Conservation (phyloP, 495 filamentous ascomycete species). For the Penicillium roqueforti region DNA sequence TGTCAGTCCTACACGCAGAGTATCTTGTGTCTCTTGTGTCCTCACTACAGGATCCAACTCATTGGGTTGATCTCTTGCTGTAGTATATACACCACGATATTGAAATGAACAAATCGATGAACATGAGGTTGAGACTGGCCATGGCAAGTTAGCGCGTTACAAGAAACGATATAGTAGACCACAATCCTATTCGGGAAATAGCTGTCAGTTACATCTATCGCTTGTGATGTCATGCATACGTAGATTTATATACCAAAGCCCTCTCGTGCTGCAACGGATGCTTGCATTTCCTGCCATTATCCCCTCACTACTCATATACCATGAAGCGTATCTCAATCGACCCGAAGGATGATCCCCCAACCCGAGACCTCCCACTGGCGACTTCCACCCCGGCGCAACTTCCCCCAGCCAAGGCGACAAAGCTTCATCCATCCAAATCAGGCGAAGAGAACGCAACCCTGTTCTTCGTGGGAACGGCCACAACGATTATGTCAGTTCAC, state of each 20-base stretch:
- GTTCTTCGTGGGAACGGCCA: conserved; percentile 63
- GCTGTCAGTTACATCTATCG: too few species aligned
- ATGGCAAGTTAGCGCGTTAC: too few species aligned
- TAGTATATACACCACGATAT: neutral
- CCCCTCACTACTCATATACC: neutral
- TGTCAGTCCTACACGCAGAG: neutral
- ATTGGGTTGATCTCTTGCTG: neutral
- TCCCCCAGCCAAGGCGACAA: conserved; percentile 37
- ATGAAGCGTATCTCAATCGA: conserved; percentile 14
- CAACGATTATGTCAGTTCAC: conserved; percentile 51
- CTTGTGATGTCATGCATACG: conserved; percentile 7
- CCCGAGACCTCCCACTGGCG: conserved; percentile 17
- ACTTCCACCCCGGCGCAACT: conserved; percentile 16
- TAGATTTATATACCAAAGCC: neutral
- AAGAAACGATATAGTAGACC: too few species aligned
- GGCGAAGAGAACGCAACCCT: conserved; percentile 43
- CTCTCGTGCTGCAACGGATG: too few species aligned
- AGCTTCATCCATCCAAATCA: conserved; percentile 38
- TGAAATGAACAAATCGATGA: neutral
- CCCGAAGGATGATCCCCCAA: conserved; percentile 12
- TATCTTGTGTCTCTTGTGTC: neutral
- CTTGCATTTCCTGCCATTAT: neutral
- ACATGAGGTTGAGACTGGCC: too few species aligned
- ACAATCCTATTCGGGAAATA: too few species aligned
- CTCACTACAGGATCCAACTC: neutral